Percentiles rank a stretch among this genome's conserved stretches.
These are phyloP conservation scores for Adansonia digitata DNA, from an alignment of 345 rosid genomes.

Conservation along the genomic window DNA sequence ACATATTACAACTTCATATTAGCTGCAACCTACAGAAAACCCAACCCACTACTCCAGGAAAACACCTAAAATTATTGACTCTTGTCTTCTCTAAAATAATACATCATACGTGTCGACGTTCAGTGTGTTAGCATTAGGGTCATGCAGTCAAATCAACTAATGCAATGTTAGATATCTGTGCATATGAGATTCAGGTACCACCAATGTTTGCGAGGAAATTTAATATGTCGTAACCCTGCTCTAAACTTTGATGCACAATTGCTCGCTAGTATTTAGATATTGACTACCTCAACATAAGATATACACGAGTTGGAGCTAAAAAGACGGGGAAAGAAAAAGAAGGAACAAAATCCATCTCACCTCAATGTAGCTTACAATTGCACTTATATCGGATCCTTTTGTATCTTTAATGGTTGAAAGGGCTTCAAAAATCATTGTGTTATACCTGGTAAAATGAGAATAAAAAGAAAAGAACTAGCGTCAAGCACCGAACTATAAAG, in stretches of 20 bases:
- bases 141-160: background rate
- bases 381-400: conserved; percentile 50
- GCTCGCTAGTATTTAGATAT: background rate
- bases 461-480: background rate
- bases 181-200: background rate
- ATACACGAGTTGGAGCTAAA: background rate
- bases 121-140: background rate
- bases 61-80: background rate
- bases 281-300: background rate
- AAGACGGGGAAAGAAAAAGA: conserved; percentile 1
- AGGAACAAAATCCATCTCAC: conserved; percentile 33
- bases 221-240: background rate
- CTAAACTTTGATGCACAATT: background rate
- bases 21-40: background rate
- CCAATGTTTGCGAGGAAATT: background rate
- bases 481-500: background rate
- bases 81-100: background rate
- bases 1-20: background rate
- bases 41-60: no score
- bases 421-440: conserved; percentile 71
- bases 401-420: conserved; percentile 47
- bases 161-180: background rate
- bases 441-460: conserved; percentile 35
- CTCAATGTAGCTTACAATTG: conserved; percentile 60
- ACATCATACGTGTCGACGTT: background rate